Conservation (phyloP, 345 rosid genomes). For the Eucalyptus sp. region DNA sequence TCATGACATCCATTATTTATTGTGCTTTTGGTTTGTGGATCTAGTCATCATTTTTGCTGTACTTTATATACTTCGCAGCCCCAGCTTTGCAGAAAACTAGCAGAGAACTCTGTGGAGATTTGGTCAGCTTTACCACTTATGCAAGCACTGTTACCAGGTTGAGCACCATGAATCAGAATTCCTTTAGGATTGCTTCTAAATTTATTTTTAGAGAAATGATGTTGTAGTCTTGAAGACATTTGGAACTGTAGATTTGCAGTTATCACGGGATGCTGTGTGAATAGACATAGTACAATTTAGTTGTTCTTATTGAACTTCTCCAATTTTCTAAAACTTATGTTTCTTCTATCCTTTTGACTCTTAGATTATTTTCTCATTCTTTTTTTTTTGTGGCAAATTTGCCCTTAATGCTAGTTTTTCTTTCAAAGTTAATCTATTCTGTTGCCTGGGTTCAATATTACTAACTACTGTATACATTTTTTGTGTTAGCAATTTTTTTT, state of each 20-base stretch:
- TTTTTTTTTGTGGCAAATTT: neutral
- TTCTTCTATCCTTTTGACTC: neutral
- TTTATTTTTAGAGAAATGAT: neutral
- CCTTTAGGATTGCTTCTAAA: neutral
- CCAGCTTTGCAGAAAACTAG: conserved; percentile 48
- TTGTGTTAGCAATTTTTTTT: neutral
- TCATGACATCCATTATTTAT: neutral
- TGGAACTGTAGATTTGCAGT: neutral
- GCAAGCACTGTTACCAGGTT: conserved; percentile 75
- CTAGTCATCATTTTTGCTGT: neutral
- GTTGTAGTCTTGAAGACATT: neutral
- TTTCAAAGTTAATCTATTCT: neutral
- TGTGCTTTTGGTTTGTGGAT: neutral
- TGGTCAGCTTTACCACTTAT: conserved; percentile 74
- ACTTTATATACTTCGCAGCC: conserved; percentile 30
- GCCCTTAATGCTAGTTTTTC: neutral
- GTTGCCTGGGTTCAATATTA: neutral
- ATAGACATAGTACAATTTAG: neutral
- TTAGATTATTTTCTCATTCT: neutral
- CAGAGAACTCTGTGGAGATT: conserved; percentile 41
- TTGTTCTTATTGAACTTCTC: neutral
- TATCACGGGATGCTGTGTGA: neutral
- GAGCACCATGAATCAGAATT: neutral
- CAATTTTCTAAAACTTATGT: neutral
- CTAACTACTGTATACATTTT: neutral